phyloP scores from a whole-genome alignment of 2,329 filamentous ascomycete genomes.

The Drechslera avenae region DNA sequence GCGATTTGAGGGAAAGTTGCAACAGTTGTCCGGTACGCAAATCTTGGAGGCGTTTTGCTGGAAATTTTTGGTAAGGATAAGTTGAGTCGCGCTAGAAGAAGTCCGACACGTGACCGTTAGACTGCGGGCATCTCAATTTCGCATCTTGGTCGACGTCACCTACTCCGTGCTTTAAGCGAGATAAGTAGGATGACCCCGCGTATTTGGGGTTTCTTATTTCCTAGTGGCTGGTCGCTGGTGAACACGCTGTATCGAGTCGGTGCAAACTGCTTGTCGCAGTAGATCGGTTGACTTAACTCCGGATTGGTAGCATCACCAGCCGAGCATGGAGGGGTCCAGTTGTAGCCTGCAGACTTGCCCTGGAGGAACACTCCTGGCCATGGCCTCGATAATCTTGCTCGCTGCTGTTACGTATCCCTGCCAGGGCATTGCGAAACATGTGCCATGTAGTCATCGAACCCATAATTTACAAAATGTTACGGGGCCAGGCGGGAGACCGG shows the following conservation, averaged over 20 bases:
- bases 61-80: slow-evolving; percentile 13
- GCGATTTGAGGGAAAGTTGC: background rate
- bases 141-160: background rate
- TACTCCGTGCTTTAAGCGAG: background rate
- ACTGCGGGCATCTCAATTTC: background rate
- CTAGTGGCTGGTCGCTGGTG: too few species aligned
- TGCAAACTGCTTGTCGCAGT: background rate
- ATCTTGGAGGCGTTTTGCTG: background rate
- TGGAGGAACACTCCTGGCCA: background rate
- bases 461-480: slow-evolving; percentile 16
- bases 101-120: slow-evolving; percentile 1
- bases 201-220: background rate
- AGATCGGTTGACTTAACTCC: background rate
- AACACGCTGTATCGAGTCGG: background rate
- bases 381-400: slow-evolving; percentile 5
- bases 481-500: slow-evolving; percentile 20
- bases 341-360: background rate
- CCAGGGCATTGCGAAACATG: background rate
- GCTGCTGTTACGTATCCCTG: background rate
- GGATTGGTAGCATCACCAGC: slow-evolving; percentile 10
- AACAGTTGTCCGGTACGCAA: background rate
- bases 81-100: slow-evolving; percentile 7
- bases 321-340: slow-evolving; percentile 6
- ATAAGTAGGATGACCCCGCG: too few species aligned
- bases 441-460: slow-evolving; percentile 6